Evolutionary conservation across 2,329 filamentous ascomycete species (phyloP), one percentile per base, ranked within the genome.

Genomic region (Colletotrichum navitas): DNA sequence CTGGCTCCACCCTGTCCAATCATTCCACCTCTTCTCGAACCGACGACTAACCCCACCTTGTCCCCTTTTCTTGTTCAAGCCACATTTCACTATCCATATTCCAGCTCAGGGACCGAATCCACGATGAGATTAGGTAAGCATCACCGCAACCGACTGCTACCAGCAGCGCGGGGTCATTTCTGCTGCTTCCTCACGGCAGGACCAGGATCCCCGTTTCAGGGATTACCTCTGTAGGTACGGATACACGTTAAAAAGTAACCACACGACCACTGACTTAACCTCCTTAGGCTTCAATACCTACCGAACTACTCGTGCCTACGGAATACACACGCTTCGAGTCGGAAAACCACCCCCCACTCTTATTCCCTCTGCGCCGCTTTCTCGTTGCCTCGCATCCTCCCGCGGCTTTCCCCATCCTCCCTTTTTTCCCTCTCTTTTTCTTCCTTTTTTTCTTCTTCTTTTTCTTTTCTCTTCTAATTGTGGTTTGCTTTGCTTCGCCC

Each of bases 81-180:
- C 64, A 63, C 64, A 54, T 16, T 36, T 54, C 14, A 45, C n/a
- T 11, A 39, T 43, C 59, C 51, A 32, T 45, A 51, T 32, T 8
- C 8, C 7, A 34, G 43, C 32, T 62, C 59, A 45, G 26, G 29
- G 12, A 51, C 41, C 14, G 14, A 62, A 29, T 62, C 59, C n/a
- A 21, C 18, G 29, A n/a, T 1, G 3, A 6, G 4, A 3, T n/a
- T 47, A 47, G 45, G 45, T 47, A 47, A 24, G 45, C 6, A 47
- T 12, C n/a, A 26, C 32, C 26, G 56, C 4, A 21, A 26, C 18
- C 29, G 29, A n/a, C 29, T 11, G 29, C 1, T 18, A 21, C 5
- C 41, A n/a, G 55, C 58, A 63, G 24, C 65, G 68, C 68, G 68
- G 68, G 68, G 68, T 71, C 68, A 54, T 47, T 54, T 63, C 56